Evolutionary conservation across 106 monocot genomes (phyloP).

Genomic region (Chionographis japonica): DNA sequence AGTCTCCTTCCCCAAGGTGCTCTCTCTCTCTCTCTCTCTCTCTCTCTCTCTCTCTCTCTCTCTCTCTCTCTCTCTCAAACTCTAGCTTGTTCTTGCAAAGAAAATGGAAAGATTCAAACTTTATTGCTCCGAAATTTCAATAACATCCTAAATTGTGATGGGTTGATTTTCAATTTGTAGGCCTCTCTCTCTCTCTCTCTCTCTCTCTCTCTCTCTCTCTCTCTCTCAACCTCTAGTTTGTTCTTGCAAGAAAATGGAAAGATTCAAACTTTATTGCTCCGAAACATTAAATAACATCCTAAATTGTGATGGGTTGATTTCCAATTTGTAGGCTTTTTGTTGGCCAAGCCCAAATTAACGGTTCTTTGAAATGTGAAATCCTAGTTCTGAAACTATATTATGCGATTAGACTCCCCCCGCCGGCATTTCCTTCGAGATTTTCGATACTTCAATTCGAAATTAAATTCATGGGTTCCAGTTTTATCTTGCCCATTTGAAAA

Average conservation of each 20-base stretch:
- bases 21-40: not conserved
- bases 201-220: not conserved
- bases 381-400: too few relatives aligned
- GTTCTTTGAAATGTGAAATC: too few relatives aligned
- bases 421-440: too few relatives aligned
- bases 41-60: not conserved
- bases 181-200: not conserved
- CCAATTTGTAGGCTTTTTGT: too few relatives aligned
- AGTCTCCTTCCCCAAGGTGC: slow-evolving; percentile 15
- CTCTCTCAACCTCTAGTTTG: too few relatives aligned
- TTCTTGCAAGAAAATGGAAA: not conserved
- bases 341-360: too few relatives aligned
- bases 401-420: too few relatives aligned
- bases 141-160: not conserved
- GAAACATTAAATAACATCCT: not conserved
- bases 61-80: not conserved
- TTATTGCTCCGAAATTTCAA: not conserved
- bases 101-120: not conserved
- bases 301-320: too few relatives aligned
- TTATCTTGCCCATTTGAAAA: too few relatives aligned
- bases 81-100: not conserved
- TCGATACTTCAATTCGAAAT: too few relatives aligned
- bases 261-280: not conserved
- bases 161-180: too few relatives aligned
- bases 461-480: too few relatives aligned